Evolutionary conservation across 768 basidiomycete species (phyloP), one percentile per base, ranked within the genome.

Genomic region (Tricholoma furcatifolium): DNA sequence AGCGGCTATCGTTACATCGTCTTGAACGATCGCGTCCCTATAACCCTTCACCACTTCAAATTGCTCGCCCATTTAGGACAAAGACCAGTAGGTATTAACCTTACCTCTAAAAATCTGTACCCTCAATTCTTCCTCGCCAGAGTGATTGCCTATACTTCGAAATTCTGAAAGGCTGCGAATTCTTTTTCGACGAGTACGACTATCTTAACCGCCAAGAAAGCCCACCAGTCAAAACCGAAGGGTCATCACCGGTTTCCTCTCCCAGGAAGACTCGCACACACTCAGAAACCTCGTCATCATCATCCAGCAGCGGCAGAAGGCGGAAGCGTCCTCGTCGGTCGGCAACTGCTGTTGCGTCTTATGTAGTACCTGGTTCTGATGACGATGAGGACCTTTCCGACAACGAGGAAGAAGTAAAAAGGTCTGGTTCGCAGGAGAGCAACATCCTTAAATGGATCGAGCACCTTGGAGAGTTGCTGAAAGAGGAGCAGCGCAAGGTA

Each of bases 1-100:
- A 56, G 56, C n/a, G 67, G 66, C 52, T 61, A 38, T 54, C 59
- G 44, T 38, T 62, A 63, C 5, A 56, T 65, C n/a, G 61, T 56
- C 43, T 60, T 60, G 8, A 20, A 21, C 20, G 47, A 47, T 6
- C 80, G 73, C 40, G 85, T 90, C 23, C 89, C 88, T 18, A 63
- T 90, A 30, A 91, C 88, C 5, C 69, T 91, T 46, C 83, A 87
- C 61, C 88, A 89, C 61, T 91, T 91, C 70, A 79, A 83, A 63
- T 62, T 86, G n/a, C 74, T 91, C 43, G 88, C 88, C 3, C 79
- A 76, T 40, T 68, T 91, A 15, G 87, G 87, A 17, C 76, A 75
- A 54, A 68, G 75, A 24, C 81, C 84, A 8, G 85, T 85, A 62
- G 61, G 85, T 47, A n/a, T 38, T 2, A 21, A 23, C 54, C 41